Evolutionary conservation across 2,329 filamentous ascomycete species (phyloP).

Genomic region (Penicillium crustosum): DNA sequence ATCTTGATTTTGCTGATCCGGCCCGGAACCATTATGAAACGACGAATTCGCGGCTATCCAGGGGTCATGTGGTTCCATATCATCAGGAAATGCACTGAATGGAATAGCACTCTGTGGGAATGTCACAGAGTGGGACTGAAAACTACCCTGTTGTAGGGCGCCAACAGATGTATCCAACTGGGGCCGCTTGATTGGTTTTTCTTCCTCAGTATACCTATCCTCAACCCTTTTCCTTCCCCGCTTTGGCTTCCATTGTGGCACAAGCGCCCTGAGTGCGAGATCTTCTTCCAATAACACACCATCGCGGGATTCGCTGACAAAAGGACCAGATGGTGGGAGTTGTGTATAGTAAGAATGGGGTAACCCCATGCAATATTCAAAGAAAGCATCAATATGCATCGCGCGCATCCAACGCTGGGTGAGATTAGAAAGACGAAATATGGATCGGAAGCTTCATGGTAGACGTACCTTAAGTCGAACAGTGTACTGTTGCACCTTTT

Average conservation of each 20-base stretch:
- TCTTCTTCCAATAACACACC: slow-evolving; percentile 85
- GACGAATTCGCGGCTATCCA: slow-evolving; percentile 44
- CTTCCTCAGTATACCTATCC: slow-evolving; percentile 60
- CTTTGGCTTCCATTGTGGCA: slow-evolving; percentile 70
- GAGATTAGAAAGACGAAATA: slow-evolving; percentile 9
- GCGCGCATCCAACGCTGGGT: slow-evolving; percentile 88
- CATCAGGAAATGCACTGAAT: slow-evolving; percentile 56
- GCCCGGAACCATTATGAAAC: slow-evolving; percentile 39
- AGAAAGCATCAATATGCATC: slow-evolving; percentile 93
- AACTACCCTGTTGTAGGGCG: slow-evolving; percentile 44
- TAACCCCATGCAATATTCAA: slow-evolving; percentile 80
- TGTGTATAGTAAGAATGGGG: slow-evolving; percentile 77
- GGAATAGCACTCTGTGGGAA: slow-evolving; percentile 55
- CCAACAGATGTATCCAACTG: slow-evolving; percentile 58
- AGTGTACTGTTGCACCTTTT: slow-evolving; percentile 93
- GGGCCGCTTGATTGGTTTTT: slow-evolving; percentile 57
- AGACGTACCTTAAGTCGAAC: slow-evolving; percentile 77
- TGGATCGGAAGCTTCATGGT: background rate
- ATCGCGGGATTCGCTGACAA: slow-evolving; percentile 68
- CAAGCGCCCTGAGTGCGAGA: slow-evolving; percentile 76
- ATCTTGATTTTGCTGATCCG: slow-evolving; percentile 34
- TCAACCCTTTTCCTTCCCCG: slow-evolving; percentile 62
- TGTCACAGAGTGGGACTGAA: slow-evolving; percentile 46
- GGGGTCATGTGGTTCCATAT: slow-evolving; percentile 47
- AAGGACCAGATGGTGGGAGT: slow-evolving; percentile 65